phyloP scores from a whole-genome alignment of 2,329 filamentous ascomycete species.

The Dactylellina cionopaga region DNA sequence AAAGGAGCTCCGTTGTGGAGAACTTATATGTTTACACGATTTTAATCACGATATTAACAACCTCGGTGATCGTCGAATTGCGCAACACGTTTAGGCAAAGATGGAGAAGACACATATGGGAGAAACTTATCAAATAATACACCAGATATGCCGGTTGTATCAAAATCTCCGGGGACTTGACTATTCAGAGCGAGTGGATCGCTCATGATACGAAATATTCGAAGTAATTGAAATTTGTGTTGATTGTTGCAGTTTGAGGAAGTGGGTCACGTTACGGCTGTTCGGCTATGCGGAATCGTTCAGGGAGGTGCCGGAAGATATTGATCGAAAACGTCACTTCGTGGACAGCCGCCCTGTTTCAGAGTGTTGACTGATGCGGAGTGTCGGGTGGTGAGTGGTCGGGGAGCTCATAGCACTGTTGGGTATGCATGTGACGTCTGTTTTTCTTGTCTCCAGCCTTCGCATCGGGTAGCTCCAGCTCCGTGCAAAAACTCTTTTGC shows the following conservation, averaged over 20 bases:
- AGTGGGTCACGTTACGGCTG: constrained; percentile 34
- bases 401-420: constrained; percentile 18
- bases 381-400: neutral
- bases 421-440: constrained; percentile 22
- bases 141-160: no score
- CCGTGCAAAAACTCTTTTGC: neutral
- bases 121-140: no score
- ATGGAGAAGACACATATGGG: no score
- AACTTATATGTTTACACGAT: no score
- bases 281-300: constrained; percentile 35
- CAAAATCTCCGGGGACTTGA: no score
- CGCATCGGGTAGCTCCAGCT: neutral
- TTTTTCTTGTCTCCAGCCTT: neutral
- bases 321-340: constrained; percentile 21
- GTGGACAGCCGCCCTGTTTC: constrained; percentile 7
- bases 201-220: no score
- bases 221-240: no score
- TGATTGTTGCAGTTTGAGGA: constrained; percentile 17
- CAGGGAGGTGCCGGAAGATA: constrained; percentile 25
- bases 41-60: no score
- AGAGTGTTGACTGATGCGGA: constrained; percentile 12
- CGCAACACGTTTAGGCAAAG: no score
- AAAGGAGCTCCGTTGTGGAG: neutral
- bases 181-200: no score
- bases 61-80: no score